phyloP scores from a whole-genome alignment of 495 filamentous ascomycete species.

The Ramalina intermedia region DNA sequence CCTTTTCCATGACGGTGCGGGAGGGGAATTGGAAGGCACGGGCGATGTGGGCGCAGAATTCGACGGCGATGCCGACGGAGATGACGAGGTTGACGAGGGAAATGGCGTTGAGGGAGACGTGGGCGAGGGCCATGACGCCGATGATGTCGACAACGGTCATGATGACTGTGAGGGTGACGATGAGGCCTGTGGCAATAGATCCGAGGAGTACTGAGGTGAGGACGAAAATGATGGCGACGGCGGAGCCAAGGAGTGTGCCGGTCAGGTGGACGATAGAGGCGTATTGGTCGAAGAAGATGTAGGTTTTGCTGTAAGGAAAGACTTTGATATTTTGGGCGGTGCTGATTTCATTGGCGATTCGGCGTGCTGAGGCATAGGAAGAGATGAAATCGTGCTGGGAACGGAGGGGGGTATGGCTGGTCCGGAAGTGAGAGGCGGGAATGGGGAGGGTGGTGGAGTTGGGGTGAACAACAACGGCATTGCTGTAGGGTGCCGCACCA shows the following conservation, averaged over 20 bases:
- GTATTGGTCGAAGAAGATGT: slow-evolving; percentile 99
- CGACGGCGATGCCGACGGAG: slow-evolving; percentile 86
- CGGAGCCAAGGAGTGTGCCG: slow-evolving; percentile 62
- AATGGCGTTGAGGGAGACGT: slow-evolving; percentile 89
- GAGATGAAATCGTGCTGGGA: slow-evolving; percentile 90
- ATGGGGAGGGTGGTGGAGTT: slow-evolving; percentile 23
- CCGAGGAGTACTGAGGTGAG: slow-evolving; percentile 69
- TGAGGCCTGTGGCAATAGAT: slow-evolving; percentile 63
- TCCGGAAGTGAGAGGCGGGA: slow-evolving; percentile 78
- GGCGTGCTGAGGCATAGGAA: slow-evolving; percentile 76
- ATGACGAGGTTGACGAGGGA: slow-evolving; percentile 95
- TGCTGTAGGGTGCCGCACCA: slow-evolving; percentile 73
- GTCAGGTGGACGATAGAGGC: slow-evolving; percentile 68
- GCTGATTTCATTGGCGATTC: slow-evolving; percentile 65
- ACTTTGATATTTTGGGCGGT: slow-evolving; percentile 55
- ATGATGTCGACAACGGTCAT: slow-evolving; percentile 95
- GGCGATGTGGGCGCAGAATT: slow-evolving; percentile 95
- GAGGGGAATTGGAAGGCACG: slow-evolving; percentile 91
- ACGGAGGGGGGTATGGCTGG: slow-evolving; percentile 68
- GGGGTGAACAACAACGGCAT: slow-evolving; percentile 67
- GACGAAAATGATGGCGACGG: slow-evolving; percentile 66
- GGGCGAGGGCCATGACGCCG: slow-evolving; percentile 78
- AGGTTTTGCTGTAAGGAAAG: slow-evolving; percentile 92
- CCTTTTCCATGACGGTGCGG: slow-evolving; percentile 58
- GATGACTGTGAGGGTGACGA: slow-evolving; percentile 69